These are phyloP conservation scores for Thuidium tamariscinum DNA, from an alignment of 225 moss, liverwort and hornwort genomes.

Conservation along the genomic window DNA sequence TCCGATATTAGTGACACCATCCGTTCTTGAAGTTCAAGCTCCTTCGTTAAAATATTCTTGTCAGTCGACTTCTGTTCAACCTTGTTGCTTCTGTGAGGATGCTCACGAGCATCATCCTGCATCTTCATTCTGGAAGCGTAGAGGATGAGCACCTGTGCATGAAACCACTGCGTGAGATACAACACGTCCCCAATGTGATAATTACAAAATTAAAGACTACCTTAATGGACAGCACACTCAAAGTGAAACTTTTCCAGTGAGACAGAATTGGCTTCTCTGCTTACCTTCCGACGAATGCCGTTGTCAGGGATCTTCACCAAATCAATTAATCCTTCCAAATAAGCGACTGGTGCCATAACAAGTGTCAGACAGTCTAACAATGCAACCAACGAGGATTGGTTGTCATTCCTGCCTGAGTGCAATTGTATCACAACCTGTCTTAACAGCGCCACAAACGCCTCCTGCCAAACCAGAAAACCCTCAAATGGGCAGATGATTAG, in stretches of 20 bases:
- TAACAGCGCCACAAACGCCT: constrained; percentile 64
- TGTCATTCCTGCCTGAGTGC: constrained; percentile 43
- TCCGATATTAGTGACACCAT: constrained; percentile 47
- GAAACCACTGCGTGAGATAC: neutral
- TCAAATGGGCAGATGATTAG: neutral
- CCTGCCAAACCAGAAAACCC: constrained; percentile 32
- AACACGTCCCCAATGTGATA: neutral
- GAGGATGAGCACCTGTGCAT: constrained; percentile 57
- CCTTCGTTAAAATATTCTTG: constrained; percentile 3
- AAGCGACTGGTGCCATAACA: constrained; percentile 59
- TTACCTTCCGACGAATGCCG: constrained; percentile 64
- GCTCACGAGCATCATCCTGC: constrained; percentile 23
- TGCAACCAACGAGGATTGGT: constrained; percentile 34
- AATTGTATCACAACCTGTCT: constrained; percentile 75
- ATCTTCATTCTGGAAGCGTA: constrained; percentile 64
- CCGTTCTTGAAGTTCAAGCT: constrained; percentile 39
- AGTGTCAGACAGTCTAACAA: constrained; percentile 59
- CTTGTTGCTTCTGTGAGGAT: constrained; percentile 24
- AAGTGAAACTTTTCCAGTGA: neutral
- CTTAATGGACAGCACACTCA: neutral
- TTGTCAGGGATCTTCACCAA: constrained; percentile 59
- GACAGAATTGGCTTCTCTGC: neutral
- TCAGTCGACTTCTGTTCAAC: neutral
- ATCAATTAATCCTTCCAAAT: constrained; percentile 66
- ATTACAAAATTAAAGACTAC: neutral